Conservation (phyloP, 768 basidiomycete genomes). For the Suillus cothurnatus region DNA sequence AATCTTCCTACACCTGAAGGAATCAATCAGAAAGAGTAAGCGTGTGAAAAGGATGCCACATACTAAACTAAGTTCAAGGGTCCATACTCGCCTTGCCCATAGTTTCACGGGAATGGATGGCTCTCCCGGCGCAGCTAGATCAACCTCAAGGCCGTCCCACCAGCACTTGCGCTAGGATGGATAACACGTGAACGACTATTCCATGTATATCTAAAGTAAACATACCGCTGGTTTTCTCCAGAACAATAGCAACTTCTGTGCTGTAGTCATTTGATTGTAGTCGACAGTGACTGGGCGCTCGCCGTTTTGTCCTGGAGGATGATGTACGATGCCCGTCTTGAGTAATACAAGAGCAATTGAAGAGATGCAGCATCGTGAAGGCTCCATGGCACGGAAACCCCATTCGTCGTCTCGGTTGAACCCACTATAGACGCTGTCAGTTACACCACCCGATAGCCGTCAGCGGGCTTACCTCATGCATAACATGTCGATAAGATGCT, state of each 20-base stretch:
- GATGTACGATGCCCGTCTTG: constrained; percentile 93
- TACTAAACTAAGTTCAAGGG: constrained; percentile 93
- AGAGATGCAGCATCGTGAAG: constrained; percentile 95
- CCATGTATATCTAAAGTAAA: constrained; percentile 18
- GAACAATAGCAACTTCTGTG: constrained; percentile 95
- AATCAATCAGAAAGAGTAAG: not conserved
- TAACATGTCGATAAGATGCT: constrained; percentile 99
- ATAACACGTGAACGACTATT: not conserved
- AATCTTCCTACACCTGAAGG: constrained; percentile 3
- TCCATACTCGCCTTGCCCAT: constrained; percentile 99
- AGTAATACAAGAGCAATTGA: constrained; percentile 96
- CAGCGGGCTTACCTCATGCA: constrained; percentile 84
- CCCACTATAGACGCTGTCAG: constrained; percentile 50
- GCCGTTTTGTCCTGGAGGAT: constrained; percentile 49
- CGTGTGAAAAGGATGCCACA: constrained; percentile 19
- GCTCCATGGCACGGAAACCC: constrained; percentile 96
- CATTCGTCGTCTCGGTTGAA: constrained; percentile 98
- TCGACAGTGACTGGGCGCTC: constrained; percentile 83
- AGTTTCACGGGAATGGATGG: constrained; percentile 72
- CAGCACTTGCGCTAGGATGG: constrained; percentile 90
- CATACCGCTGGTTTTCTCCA: constrained; percentile 99
- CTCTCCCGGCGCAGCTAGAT: constrained; percentile 62
- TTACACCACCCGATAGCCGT: constrained; percentile 10
- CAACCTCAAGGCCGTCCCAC: constrained; percentile 98
- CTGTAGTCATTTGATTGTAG: constrained; percentile 92